Percentiles rank a stretch among this genome's conserved stretches.
Conservation (phyloP, 257 asterid species). For the Cinchona pubescens region DNA sequence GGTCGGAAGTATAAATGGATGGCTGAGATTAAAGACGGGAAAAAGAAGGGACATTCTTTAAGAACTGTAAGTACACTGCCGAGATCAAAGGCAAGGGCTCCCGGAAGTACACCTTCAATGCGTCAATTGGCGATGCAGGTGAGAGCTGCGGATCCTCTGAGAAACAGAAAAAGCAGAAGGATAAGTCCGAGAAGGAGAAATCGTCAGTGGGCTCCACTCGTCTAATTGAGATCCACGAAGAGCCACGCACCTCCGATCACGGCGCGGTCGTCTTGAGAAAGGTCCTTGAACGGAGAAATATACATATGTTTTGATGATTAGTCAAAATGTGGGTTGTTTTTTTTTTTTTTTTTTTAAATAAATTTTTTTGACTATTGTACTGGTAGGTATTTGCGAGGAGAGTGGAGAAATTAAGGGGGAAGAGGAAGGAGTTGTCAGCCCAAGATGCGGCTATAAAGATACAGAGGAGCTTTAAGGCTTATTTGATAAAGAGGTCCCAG, state of each 20-base stretch:
- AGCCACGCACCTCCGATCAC: conserved; percentile 43
- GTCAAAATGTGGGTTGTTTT: too few relatives aligned
- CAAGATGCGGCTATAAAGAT: conserved; percentile 73
- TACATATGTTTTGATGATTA: too few relatives aligned
- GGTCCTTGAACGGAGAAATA: conserved; percentile 35
- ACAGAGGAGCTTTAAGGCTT: conserved; percentile 69
- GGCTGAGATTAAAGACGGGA: conserved; percentile 61
- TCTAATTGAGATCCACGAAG: conserved; percentile 64
- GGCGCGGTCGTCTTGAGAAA: conserved; percentile 66
- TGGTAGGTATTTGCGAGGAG: conserved; percentile 73
- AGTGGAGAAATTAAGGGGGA: conserved; percentile 64
- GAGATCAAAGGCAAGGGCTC: conserved; percentile 73
- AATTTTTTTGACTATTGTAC: not conserved
- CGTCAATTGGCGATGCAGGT: conserved; percentile 33
- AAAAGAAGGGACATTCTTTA: conserved; percentile 48
- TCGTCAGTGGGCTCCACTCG: conserved; percentile 29
- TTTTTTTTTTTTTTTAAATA: not conserved
- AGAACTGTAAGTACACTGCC: conserved; percentile 58
- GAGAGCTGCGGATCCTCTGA: conserved; percentile 15
- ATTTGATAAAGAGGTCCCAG: conserved; percentile 74
- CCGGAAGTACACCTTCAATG: conserved; percentile 55
- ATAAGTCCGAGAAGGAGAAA: conserved; percentile 38
- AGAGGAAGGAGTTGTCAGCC: conserved; percentile 62
- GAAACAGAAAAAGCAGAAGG: conserved; percentile 21
- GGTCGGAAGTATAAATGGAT: conserved; percentile 72